Evolutionary conservation across 164 flowering plant species (phyloP), one percentile per base, ranked within the genome.

Genomic region (Amborella trichopoda): DNA sequence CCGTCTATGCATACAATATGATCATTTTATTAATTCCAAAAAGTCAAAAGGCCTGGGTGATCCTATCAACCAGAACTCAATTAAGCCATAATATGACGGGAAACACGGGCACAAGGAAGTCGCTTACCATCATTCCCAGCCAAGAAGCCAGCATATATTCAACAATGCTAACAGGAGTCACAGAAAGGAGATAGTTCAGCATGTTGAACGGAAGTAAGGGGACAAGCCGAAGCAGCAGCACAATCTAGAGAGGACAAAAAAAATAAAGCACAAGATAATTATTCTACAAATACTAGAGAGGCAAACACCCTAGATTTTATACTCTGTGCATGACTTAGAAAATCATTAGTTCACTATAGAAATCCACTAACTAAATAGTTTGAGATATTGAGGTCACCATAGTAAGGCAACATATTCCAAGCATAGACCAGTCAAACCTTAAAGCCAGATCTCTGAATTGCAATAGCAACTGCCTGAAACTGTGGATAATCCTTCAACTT

Each of bases 101-200:
- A n/a, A n/a, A n/a, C n/a, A n/a, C n/a, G n/a, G n/a, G n/a, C n/a
- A n/a, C n/a, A n/a, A n/a, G n/a, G n/a, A n/a, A n/a, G n/a, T 16
- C 47, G 50, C 41, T 36, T 80, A 91, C 99, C 96, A 87, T 84
- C 99, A 91, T 91, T 56, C 99, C 99, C 54, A 91, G 28, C 99
- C 99, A 91, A 44, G 99, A 77, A 56, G 99, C 93, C 63, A 87
- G 56, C 79, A 82, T 74, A 77, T 91, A 91, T 49, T 74, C 75
- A 53, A 80, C 71, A 13, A 80, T 3, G 11, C 75, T 42, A 45
- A 91, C 73, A 48, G 99, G 95, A 45, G 99, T 91, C 55, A 91
- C 99, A 24, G 99, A 84, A 23, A 91, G 59, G 47, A 91, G 96
- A 71, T 91, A 91, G 69, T 91, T 91, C 71, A 91, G 50, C 88